Percentiles rank a stretch among this genome's conserved stretches.
phyloP scores from a whole-genome alignment of 305 asterid genomes.

The Plantago lanceolata region DNA sequence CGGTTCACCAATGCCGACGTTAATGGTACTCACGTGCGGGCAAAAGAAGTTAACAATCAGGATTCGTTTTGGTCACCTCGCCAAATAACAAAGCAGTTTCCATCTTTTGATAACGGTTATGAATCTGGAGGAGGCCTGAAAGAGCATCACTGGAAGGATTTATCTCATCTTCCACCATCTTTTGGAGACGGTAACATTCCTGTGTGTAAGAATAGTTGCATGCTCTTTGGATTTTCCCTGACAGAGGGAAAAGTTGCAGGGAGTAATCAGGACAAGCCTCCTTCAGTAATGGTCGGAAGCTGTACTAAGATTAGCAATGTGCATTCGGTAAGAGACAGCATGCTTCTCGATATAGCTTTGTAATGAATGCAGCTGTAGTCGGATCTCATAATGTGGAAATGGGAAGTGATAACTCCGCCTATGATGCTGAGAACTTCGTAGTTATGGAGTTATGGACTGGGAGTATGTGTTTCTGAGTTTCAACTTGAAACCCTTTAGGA shows the following conservation, averaged over 20 bases:
- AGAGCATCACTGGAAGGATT: neutral
- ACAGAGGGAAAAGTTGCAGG: slow-evolving; percentile 6
- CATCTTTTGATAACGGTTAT: neutral
- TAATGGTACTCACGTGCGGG: too few species aligned
- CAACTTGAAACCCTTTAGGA: neutral
- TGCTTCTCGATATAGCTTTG: slow-evolving; percentile 72
- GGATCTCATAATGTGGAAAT: neutral
- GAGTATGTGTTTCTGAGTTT: neutral
- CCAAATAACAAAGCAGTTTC: too few species aligned
- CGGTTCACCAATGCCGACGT: neutral
- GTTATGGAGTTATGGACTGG: too few species aligned
- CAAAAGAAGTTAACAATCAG: neutral
- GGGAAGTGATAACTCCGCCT: neutral
- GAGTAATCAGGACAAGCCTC: slow-evolving; percentile 13
- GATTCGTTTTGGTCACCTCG: neutral
- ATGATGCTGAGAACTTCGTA: too few species aligned
- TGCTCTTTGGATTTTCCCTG: slow-evolving; percentile 7
- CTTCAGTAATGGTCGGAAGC: slow-evolving; percentile 35
- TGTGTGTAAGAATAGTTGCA: slow-evolving; percentile 7
- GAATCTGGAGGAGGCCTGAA: neutral
- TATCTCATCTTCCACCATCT: neutral
- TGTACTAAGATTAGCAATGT: slow-evolving; percentile 47
- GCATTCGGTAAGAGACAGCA: slow-evolving; percentile 54
- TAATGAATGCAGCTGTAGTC: slow-evolving; percentile 22
- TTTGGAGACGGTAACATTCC: neutral